A percentile compares a stretch with the other conserved stretches of the same genome.
Conservation (phyloP, 1,284 basidiomycete genomes). For the Boletellus sp. region DNA sequence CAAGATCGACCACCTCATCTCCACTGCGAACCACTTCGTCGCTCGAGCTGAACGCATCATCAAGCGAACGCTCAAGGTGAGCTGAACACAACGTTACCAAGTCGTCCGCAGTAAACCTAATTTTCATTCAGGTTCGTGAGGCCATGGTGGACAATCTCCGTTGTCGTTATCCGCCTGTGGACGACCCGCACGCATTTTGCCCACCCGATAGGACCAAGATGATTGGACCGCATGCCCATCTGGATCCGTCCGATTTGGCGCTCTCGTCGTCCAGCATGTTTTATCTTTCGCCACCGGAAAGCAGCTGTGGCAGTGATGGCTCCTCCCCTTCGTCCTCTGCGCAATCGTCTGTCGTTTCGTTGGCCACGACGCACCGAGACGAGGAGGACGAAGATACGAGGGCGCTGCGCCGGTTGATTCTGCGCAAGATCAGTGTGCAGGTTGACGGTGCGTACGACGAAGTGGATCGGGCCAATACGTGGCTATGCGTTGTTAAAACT, state of each 20-base stretch:
- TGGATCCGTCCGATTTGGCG: slow-evolving; percentile 32
- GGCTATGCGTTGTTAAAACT: slow-evolving; percentile 62
- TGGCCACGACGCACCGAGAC: slow-evolving; percentile 38
- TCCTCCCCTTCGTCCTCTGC: slow-evolving; percentile 42
- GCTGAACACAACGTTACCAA: slow-evolving; percentile 15
- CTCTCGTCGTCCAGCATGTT: slow-evolving; percentile 31
- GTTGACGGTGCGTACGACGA: slow-evolving; percentile 60
- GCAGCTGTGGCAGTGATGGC: slow-evolving; percentile 13
- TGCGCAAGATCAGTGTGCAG: slow-evolving; percentile 59
- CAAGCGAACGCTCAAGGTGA: slow-evolving; percentile 49
- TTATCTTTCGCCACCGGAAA: slow-evolving; percentile 38
- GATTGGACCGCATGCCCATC: not conserved
- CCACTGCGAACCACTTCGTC: slow-evolving; percentile 49
- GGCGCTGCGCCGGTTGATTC: slow-evolving; percentile 53
- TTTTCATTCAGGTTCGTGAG: slow-evolving; percentile 20
- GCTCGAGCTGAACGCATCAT: slow-evolving; percentile 50
- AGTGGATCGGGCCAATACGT: slow-evolving; percentile 53
- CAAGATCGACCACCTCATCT: slow-evolving; percentile 53
- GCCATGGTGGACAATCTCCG: slow-evolving; percentile 28
- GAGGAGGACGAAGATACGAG: slow-evolving; percentile 57
- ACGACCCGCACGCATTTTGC: slow-evolving; percentile 21
- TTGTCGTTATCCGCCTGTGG: slow-evolving; percentile 23
- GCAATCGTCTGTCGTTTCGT: slow-evolving; percentile 36
- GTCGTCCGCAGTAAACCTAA: slow-evolving; percentile 4
- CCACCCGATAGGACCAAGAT: slow-evolving; percentile 7